These are phyloP conservation scores for Zelonia costaricensis DNA, from an alignment of 208 protist species.

Conservation along the genomic window DNA sequence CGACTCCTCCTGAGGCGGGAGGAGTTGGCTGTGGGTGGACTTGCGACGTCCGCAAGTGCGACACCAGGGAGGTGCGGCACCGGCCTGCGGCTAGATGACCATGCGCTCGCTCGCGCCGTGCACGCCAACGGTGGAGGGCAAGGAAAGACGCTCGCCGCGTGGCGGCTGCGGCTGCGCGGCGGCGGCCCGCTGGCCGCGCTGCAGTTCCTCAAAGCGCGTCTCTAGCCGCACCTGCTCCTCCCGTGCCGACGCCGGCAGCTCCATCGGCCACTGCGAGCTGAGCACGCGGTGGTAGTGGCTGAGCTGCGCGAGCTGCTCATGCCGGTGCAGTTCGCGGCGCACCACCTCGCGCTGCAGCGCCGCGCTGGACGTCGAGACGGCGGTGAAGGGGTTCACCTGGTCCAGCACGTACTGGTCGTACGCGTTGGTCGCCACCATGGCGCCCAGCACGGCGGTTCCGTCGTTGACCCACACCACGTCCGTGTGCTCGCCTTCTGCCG, in stretches of 20 bases:
- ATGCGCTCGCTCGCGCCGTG: not conserved
- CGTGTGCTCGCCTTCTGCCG: not conserved
- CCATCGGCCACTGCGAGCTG: conserved; percentile 34
- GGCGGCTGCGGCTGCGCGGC: not conserved
- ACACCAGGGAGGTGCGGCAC: no score
- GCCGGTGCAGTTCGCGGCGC: conserved; percentile 32
- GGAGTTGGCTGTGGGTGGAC: no score
- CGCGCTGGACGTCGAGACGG: conserved; percentile 8
- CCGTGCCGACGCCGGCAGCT: conserved; percentile 17
- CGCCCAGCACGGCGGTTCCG: not conserved
- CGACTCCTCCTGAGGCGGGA: no score
- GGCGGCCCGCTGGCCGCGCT: conserved; percentile 6
- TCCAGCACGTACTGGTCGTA: conserved; percentile 27
- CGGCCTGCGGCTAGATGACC: conserved; percentile 4
- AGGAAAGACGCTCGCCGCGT: not conserved
- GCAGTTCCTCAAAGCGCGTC: conserved; percentile 21
- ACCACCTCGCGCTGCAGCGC: conserved; percentile 33
- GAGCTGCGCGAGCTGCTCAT: conserved; percentile 47
- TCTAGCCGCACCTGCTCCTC: conserved; percentile 31
- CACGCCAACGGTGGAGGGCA: not conserved
- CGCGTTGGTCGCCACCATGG: conserved; percentile 1
- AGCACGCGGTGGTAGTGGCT: conserved; percentile 39
- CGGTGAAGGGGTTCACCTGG: conserved; percentile 2
- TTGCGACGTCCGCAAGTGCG: no score
- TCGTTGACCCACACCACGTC: conserved; percentile 23